Percentiles rank a stretch among this genome's conserved stretches.
These are phyloP conservation scores for Hygrophoropsis aurantiaca DNA, from an alignment of 768 basidiomycete genomes.

Conservation along the genomic window DNA sequence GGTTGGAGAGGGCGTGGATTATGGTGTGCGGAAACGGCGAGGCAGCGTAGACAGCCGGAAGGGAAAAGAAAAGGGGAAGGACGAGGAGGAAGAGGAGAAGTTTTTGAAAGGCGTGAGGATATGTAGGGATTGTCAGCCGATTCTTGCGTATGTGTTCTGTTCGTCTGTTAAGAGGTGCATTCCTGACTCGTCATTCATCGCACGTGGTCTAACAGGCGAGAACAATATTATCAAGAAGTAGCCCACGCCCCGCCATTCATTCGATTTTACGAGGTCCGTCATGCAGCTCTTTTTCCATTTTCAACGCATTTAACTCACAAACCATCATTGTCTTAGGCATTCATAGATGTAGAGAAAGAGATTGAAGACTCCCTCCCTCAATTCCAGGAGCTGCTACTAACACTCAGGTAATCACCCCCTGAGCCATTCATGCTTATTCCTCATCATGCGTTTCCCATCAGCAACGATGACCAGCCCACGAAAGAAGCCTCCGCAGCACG, in stretches of 20 bases:
- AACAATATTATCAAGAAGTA: constrained; percentile 75
- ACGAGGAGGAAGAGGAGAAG: constrained; percentile 67
- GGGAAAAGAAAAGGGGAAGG: constrained; percentile 32
- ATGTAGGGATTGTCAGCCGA: constrained; percentile 80
- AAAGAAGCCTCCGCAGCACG: constrained; percentile 70
- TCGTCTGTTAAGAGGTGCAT: neutral
- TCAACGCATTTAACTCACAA: neutral
- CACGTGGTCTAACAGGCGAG: constrained; percentile 66
- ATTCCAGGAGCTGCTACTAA: constrained; percentile 82
- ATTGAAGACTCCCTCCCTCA: constrained; percentile 86
- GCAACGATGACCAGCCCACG: constrained; percentile 51
- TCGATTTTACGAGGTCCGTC: constrained; percentile 66
- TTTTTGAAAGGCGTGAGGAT: constrained; percentile 88
- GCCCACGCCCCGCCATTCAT: constrained; percentile 58
- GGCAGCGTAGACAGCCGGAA: constrained; percentile 25
- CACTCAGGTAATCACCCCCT: constrained; percentile 56
- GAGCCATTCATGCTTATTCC: neutral
- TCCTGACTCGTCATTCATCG: neutral
- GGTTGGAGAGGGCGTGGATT: constrained; percentile 80
- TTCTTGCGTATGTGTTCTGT: constrained; percentile 62
- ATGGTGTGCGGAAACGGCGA: constrained; percentile 65
- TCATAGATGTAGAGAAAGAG: constrained; percentile 78
- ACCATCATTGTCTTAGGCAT: constrained; percentile 41
- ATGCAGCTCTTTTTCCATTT: neutral
- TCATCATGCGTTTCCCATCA: constrained; percentile 10